Conservation (phyloP, 2,329 filamentous ascomycete genomes). For the Dactylellina haptotyla region DNA sequence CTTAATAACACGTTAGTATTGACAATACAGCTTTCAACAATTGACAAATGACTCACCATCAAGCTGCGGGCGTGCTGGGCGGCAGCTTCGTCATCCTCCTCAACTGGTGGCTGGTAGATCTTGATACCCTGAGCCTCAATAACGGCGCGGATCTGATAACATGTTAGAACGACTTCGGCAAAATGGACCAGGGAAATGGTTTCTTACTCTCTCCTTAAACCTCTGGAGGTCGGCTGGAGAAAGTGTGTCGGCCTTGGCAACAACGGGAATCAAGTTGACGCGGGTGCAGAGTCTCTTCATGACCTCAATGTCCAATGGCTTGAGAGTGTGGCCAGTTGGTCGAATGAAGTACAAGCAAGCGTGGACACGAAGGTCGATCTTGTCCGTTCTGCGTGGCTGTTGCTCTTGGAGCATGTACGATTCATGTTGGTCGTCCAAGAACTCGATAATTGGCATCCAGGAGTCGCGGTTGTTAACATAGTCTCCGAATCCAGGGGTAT, state of each 20-base stretch:
- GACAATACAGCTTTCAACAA: not conserved
- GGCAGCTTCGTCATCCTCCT: conserved; percentile 97
- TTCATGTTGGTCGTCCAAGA: conserved; percentile 99
- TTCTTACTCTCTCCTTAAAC: conserved; percentile 90
- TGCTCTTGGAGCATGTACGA: conserved; percentile 99
- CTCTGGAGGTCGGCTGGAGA: conserved; percentile 89
- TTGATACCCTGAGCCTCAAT: conserved; percentile 99
- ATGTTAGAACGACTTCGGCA: not conserved
- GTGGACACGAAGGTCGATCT: conserved; percentile 99
- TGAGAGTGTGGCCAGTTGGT: conserved; percentile 96
- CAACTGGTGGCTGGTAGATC: conserved; percentile 97
- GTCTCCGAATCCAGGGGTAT: conserved; percentile 98
- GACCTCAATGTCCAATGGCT: conserved; percentile 98
- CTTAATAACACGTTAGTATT: conserved; percentile 25
- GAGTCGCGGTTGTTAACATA: conserved; percentile 99
- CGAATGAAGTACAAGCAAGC: conserved; percentile 99
- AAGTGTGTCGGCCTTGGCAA: conserved; percentile 97
- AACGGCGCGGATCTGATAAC: conserved; percentile 83
- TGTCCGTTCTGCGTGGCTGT: conserved; percentile 95
- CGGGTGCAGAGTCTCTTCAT: conserved; percentile 99
- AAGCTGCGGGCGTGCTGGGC: conserved; percentile 93
- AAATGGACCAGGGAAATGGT: not conserved
- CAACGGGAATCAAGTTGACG: conserved; percentile 97
- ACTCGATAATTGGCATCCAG: conserved; percentile 99
- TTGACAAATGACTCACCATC: conserved; percentile 66